Evolutionary conservation across 1,284 basidiomycete genomes (phyloP).

Genomic region (Ustilago trichophora): DNA sequence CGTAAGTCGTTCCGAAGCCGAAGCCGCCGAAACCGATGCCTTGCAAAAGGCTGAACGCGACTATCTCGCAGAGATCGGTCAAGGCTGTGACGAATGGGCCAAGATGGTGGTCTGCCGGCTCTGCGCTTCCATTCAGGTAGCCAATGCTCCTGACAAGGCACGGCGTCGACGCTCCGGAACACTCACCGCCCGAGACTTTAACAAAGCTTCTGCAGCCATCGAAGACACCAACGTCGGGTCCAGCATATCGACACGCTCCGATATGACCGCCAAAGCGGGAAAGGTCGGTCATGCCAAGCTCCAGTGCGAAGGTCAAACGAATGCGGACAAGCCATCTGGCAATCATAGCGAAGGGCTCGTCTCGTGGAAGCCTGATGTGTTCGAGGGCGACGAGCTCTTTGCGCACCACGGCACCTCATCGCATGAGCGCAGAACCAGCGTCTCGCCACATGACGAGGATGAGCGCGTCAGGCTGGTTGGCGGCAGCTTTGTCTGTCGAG

Average conservation of each 20-base stretch:
- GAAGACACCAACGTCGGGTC: slow-evolving; percentile 11
- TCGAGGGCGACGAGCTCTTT: slow-evolving; percentile 47
- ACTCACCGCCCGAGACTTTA: slow-evolving; percentile 28
- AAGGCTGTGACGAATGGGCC: slow-evolving; percentile 50
- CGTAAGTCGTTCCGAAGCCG: slow-evolving; percentile 40
- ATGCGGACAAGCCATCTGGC: neutral
- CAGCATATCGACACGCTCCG: slow-evolving; percentile 40
- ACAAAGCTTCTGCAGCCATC: slow-evolving; percentile 1
- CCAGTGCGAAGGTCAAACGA: neutral
- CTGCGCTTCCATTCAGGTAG: slow-evolving; percentile 25
- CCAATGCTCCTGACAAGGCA: neutral
- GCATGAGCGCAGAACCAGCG: slow-evolving; percentile 23
- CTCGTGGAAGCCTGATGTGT: slow-evolving; percentile 43
- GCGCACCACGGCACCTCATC: slow-evolving; percentile 10
- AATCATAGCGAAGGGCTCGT: slow-evolving; percentile 9
- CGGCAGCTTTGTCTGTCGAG: slow-evolving; percentile 50
- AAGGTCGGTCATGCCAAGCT: slow-evolving; percentile 4
- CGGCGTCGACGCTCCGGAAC: slow-evolving; percentile 31
- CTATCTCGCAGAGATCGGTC: slow-evolving; percentile 34
- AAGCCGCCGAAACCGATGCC: slow-evolving; percentile 48
- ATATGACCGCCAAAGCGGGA: slow-evolving; percentile 41
- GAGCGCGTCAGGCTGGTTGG: slow-evolving; percentile 44
- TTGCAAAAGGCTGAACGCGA: slow-evolving; percentile 47
- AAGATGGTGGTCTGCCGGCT: slow-evolving; percentile 51
- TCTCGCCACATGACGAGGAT: slow-evolving; percentile 25